Base-by-base conservation (phyloP, 495 filamentous ascomycete species). In the Tuber calosporum region DNA sequence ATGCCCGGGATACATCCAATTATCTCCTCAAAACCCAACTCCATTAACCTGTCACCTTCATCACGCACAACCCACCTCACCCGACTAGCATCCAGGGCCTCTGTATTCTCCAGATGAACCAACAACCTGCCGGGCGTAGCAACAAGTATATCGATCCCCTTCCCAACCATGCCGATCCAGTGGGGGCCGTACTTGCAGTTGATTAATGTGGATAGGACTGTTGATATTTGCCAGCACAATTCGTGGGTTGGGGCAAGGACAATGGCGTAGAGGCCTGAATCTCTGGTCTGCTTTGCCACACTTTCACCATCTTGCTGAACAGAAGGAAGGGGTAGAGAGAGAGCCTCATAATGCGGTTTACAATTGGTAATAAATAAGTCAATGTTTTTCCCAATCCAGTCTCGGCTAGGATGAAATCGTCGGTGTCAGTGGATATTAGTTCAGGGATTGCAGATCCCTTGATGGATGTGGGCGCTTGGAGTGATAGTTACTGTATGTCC, bases 381-480 rank as follows among this genome's bases (percentile, higher is more conserved):
- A 99, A 83, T 6, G 95, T 99, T 83, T 99, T 99, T 81, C 95
- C 95, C 0, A 96, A 99, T 42, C 95, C 95, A 0, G 95, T 99
- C 83, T 99, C 91, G 20, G 96, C 96, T 82, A 97, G 95, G 38
- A 99, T 90, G 80, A 97, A 98, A 22, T 94, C 95, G 85, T 99
- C 95, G 53, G 86, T 88, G 78, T 97, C 91, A 66, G 91, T 90
- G 70, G 89, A 91, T 73, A 96, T 83, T 42, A 99, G 82, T 74
- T 91, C 87, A 22, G 90, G 86, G 66, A 99, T 90, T 0, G 93
- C 91, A 67, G 90, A 90, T 77, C 92, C 95, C 83, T 99, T 95
- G 81, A 99, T 97, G 8, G 91, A 93, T 0, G 95, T 99, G 22
- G 95, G 95, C 2, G 92, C 90, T 81, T 92, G 96, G 81, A 99